Evolutionary conservation across 208 protist genomes (phyloP), one percentile per base, ranked within the genome.

Genomic region (Trypanosoma rangeli): DNA sequence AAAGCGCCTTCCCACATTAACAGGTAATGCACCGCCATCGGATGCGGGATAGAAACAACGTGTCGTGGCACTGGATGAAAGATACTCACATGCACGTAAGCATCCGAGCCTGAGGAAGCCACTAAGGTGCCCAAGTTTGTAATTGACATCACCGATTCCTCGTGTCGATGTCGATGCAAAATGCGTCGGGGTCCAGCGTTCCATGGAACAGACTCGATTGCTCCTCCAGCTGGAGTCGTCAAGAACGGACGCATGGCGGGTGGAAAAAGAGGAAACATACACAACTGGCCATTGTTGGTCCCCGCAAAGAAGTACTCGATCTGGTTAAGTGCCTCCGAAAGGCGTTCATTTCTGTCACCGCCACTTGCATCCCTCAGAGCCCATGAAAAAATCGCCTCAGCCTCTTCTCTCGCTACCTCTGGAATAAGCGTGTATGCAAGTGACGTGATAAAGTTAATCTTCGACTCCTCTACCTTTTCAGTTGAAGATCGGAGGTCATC

Each of bases 231-330:
- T 39, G 26, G 3, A 55, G 28, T 61, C 26, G 59, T 37, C 33
- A 52, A 7, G 61, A 63, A 68, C 9, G 58, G 22, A 39, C 60
- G 57, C 53, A 89, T 68, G 55, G 83, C 70, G 12, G 86, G 78
- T 0, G 89, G 89, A 37, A 94, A 63, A 33, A 94, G 62, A 4
- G 89, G 84, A 62, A 87, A 68, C 13, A 80, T 62, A 28, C 85
- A 86, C 3, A 89, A 62, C 15, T 86, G 71, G 5, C 89, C 89
- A 61, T 81, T 83, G 65, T 87, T 78, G 1, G 86, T 90, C 7
- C 89, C 89, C 0, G 71, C 42, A 52, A 94, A 79, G 57, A 94
- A 94, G 71, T 89, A 94, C 76, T 94, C 89, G 13, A 94, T 73
- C 59, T 94, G 89, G 28, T 62, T 79, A 31, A 91, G 79, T 12